A percentile compares a stretch with the other conserved stretches of the same genome.
Evolutionary conservation across 2,329 filamentous ascomycete species (phyloP).

Genomic region (Xenosphaeropsis pyriputrescens): DNA sequence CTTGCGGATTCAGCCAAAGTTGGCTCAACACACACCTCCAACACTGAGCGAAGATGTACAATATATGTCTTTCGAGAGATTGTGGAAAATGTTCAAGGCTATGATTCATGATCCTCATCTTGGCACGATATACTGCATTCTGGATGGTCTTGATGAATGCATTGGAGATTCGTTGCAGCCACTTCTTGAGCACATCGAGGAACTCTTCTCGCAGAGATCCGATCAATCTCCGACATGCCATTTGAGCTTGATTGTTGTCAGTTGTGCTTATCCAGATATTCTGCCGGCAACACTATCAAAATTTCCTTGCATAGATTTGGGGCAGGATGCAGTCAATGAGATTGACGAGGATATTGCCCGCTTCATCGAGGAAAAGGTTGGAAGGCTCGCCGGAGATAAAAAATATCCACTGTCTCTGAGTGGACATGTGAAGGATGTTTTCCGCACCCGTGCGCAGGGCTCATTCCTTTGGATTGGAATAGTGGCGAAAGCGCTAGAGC

Average conservation of each 20-base stretch:
- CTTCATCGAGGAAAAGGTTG: constrained; percentile 13
- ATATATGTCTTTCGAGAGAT: constrained; percentile 6
- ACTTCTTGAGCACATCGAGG: not conserved
- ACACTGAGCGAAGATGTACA: constrained; percentile 3
- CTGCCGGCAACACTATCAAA: constrained; percentile 4
- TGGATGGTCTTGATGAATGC: constrained; percentile 10
- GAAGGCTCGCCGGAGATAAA: constrained; percentile 5
- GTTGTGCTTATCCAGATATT: constrained; percentile 8
- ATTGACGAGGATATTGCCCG: constrained; percentile 11
- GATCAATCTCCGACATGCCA: constrained; percentile 1
- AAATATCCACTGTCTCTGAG: constrained; percentile 7
- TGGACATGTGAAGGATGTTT: constrained; percentile 5
- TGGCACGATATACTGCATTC: constrained; percentile 10
- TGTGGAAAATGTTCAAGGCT: constrained; percentile 13
- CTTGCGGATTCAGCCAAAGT: constrained; percentile 6
- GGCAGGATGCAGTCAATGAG: constrained; percentile 11
- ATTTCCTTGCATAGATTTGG: constrained; percentile 10
- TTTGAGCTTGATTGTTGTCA: constrained; percentile 12
- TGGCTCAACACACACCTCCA: constrained; percentile 4
- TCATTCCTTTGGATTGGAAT: constrained; percentile 19
- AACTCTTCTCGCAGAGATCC: constrained; percentile 5
- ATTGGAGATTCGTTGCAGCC: too few species aligned
- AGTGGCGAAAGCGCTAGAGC: constrained; percentile 5
- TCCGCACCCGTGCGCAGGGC: constrained; percentile 14
- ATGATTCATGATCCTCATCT: constrained; percentile 9